A percentile compares a stretch with the other conserved stretches of the same genome.
Evolutionary conservation across 371 early-diverging fungal species (phyloP).

Genomic region (Smittium culicis): DNA sequence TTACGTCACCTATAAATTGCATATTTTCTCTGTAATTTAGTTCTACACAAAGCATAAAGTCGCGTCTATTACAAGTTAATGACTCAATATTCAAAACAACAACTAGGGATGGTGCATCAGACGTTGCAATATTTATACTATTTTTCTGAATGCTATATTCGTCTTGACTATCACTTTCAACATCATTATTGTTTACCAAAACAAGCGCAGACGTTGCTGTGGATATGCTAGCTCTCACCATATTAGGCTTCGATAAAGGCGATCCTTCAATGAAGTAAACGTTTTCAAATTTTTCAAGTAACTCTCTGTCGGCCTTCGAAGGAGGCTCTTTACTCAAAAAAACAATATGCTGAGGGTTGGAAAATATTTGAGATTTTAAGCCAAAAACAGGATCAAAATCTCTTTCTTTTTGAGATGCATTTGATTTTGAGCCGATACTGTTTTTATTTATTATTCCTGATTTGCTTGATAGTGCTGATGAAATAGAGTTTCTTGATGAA

Average conservation of each 20-base stretch:
- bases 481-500: too few relatives aligned
- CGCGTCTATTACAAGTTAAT: conserved; percentile 29
- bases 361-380: conserved; percentile 11
- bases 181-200: conserved; percentile 28
- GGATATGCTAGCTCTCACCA: conserved; percentile 40
- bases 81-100: conserved; percentile 51
- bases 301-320: conserved; percentile 18
- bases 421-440: neutral
- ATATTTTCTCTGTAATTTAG: conserved; percentile 52
- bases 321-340: conserved; percentile 39
- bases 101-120: conserved; percentile 47
- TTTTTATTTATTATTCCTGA: neutral
- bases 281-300: conserved; percentile 34
- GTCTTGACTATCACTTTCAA: neutral
- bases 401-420: neutral
- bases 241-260: conserved; percentile 39
- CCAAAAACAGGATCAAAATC: neutral
- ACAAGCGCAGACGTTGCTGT: conserved; percentile 38
- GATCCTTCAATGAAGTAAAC: conserved; percentile 42
- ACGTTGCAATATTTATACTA: conserved; percentile 11
- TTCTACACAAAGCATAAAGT: conserved; percentile 47
- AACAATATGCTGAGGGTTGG: conserved; percentile 37
- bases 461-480: too few relatives aligned
- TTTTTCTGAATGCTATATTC: neutral
- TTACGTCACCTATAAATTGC: conserved; percentile 48